Evolutionary conservation across 371 early-diverging fungal genomes (phyloP), one percentile per base, ranked within the genome.

Genomic region (Basidiobolus heterosporus): DNA sequence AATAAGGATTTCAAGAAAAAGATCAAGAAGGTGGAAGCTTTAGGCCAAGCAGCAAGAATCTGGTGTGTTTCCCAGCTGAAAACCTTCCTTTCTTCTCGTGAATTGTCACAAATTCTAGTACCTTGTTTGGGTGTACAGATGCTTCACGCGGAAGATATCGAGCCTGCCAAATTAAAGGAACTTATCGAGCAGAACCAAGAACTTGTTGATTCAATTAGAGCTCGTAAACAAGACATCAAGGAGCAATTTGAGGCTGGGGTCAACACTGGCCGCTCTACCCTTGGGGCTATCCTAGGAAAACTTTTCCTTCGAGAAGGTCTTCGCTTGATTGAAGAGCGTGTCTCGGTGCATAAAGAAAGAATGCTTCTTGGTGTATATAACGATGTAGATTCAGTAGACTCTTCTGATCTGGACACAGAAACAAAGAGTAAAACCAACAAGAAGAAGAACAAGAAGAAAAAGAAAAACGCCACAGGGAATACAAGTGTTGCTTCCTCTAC

Each of bases 271-370:
- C 66, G 80, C 41, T 68, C 67, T 17, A 76, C 78, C 47, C 58
- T 83, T 22, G 78, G 78, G 1, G 80, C 78, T 41, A 63, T 83
- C 30, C 50, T 78, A 7, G 82, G 82, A 17, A 74, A 74, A 47
- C 49, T 79, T 47, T 74, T 82, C 57, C 66, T 83, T 41, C 69
- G 75, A 36, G 83, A 83, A 51, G 81, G 80, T 1, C 72, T 75
- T 57, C 62, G 82, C 13, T 71, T 78, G 3, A 70, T 78, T 40
- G 82, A 78, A 18, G 74, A 77, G 40, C 70, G 67, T 49, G 65
- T 78, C 7, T 79, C 83, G 2, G 58, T 80, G 49, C 69, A 78
- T 53, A 71, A 78, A 38, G 79, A 82, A 42, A 71, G 74, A 38
- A 65, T 62, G 20, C 60, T 83, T 22, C 60, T 83, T 16, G 71